A percentile compares a stretch with the other conserved stretches of the same genome.
Evolutionary conservation across 805 yeast species (phyloP).

Genomic region (Saturnispora sanitii): DNA sequence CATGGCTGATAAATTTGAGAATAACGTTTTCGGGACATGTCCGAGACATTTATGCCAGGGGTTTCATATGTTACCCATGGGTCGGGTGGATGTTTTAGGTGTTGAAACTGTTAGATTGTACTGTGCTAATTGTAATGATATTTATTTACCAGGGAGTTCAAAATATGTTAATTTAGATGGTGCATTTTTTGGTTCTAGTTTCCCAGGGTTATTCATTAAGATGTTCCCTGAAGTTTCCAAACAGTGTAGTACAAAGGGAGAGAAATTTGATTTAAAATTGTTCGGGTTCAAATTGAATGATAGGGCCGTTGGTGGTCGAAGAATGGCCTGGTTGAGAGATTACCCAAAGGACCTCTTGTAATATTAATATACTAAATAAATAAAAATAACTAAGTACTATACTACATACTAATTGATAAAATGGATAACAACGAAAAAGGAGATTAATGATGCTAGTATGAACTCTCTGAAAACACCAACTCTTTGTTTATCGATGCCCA

Average conservation of each 20-base stretch:
- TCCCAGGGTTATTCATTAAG: slow-evolving; percentile 85
- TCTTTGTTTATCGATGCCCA: slow-evolving; percentile 31
- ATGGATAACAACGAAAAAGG: slow-evolving; percentile 84
- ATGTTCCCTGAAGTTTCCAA: slow-evolving; percentile 85
- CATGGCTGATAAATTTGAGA: slow-evolving; percentile 90
- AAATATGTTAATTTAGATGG: slow-evolving; percentile 87
- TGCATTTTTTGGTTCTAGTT: slow-evolving; percentile 92
- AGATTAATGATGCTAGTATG: slow-evolving; percentile 72
- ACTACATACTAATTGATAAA: slow-evolving; percentile 71
- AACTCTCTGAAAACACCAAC: slow-evolving; percentile 80
- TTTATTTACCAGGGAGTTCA: slow-evolving; percentile 81
- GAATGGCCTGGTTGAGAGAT: slow-evolving; percentile 91
- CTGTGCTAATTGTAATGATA: slow-evolving; percentile 91
- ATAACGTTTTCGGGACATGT: slow-evolving; percentile 82
- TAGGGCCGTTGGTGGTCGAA: slow-evolving; percentile 69
- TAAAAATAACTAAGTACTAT: background rate
- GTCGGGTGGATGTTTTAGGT: slow-evolving; percentile 84
- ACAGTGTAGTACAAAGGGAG: slow-evolving; percentile 47
- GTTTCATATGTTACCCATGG: slow-evolving; percentile 84
- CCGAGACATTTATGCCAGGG: slow-evolving; percentile 86
- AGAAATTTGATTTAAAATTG: slow-evolving; percentile 58
- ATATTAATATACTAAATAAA: background rate
- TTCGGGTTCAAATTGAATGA: slow-evolving; percentile 84
- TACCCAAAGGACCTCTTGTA: slow-evolving; percentile 43
- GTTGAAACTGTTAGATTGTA: slow-evolving; percentile 84